phyloP scores from a whole-genome alignment of 371 early-diverging fungal species.

The Smittium culicis region DNA sequence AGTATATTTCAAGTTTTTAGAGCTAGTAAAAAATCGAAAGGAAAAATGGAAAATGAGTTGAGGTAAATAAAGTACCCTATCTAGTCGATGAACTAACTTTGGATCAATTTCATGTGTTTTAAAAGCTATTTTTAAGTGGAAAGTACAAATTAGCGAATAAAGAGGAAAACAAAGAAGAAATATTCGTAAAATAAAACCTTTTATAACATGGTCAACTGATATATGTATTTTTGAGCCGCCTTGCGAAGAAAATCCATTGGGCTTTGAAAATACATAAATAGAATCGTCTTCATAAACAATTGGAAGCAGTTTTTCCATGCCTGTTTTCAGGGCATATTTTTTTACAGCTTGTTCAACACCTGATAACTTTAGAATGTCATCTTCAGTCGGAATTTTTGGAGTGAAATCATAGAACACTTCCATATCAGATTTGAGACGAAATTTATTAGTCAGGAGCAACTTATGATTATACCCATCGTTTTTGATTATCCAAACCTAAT shows the following conservation, averaged over 20 bases:
- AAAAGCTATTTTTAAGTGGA: too few relatives aligned
- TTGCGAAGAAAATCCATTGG: constrained; percentile 35
- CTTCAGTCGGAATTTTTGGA: neutral
- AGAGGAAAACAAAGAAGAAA: constrained; percentile 9
- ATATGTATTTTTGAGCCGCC: constrained; percentile 16
- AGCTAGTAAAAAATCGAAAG: too few relatives aligned
- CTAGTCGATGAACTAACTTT: constrained; percentile 41
- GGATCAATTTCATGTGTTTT: neutral
- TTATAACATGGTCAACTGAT: neutral
- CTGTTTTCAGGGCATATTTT: neutral
- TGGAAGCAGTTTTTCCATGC: constrained; percentile 11
- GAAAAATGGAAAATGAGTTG: too few relatives aligned
- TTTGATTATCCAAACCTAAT: neutral
- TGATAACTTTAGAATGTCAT: neutral
- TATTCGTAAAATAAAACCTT: neutral
- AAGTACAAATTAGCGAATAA: too few relatives aligned
- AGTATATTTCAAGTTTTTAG: too few relatives aligned
- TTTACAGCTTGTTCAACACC: neutral
- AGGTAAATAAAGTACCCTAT: constrained; percentile 18
- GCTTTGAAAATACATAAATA: constrained; percentile 35
- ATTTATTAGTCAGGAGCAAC: neutral
- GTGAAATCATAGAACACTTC: neutral
- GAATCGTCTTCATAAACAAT: constrained; percentile 16
- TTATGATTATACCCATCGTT: neutral
- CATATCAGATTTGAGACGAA: neutral